Evolutionary conservation across 257 asterid species (phyloP).

Genomic region (Gardenia jasminoides): DNA sequence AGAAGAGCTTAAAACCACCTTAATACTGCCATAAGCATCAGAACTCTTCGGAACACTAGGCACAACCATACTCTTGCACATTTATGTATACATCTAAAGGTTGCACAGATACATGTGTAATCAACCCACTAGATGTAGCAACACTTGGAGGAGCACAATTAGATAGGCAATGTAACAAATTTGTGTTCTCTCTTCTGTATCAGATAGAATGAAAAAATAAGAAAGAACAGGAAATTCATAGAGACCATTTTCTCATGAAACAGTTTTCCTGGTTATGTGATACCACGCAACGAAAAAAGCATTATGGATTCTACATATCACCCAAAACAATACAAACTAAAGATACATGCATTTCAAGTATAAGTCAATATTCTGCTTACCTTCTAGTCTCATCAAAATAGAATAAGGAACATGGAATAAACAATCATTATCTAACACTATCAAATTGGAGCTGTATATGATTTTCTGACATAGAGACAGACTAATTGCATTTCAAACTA

Average conservation of each 20-base stretch:
- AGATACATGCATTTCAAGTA: neutral
- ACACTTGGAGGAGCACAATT: too few relatives aligned
- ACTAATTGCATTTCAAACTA: conserved; percentile 1
- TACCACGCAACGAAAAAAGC: neutral
- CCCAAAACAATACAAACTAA: neutral
- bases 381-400: neutral
- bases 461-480: neutral
- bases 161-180: neutral
- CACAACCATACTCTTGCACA: neutral
- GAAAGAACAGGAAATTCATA: neutral
- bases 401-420: neutral
- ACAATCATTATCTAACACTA: neutral
- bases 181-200: neutral
- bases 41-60: neutral
- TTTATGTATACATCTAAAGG: neutral
- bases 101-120: neutral
- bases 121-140: neutral
- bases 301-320: neutral
- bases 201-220: neutral
- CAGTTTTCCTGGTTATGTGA: neutral
- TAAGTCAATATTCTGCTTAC: neutral
- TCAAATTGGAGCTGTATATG: neutral
- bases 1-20: too few relatives aligned
- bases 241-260: neutral
- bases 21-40: too few relatives aligned